phyloP scores from a whole-genome alignment of 192 early-diverging fungal species.

The Entophlyctis helioformis region DNA sequence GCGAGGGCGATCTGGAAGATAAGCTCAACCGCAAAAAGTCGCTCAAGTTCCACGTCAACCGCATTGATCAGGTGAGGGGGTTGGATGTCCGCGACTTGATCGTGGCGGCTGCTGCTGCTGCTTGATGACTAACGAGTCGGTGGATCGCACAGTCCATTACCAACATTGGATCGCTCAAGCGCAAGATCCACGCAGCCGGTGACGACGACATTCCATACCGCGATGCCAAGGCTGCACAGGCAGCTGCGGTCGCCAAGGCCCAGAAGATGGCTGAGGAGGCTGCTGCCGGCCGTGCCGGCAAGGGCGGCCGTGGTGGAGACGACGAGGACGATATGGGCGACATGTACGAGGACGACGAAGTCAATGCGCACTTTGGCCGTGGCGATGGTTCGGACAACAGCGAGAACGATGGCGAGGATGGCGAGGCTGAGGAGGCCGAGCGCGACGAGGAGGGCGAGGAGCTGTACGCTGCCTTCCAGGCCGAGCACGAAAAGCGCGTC shows the following conservation, averaged over 20 bases:
- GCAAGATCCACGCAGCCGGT: conserved; percentile 19
- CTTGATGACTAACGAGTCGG: no score
- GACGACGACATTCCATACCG: conserved; percentile 77
- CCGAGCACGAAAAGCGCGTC: no score
- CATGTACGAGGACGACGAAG: conserved; percentile 19
- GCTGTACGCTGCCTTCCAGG: no score
- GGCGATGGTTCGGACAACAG: no score
- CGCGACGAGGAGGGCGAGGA: conserved; percentile 22
- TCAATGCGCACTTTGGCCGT: no score
- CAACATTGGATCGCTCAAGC: no score
- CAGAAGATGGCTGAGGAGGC: not conserved
- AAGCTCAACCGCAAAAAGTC: conserved; percentile 54
- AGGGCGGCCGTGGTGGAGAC: conserved; percentile 3
- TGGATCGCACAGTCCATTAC: no score
- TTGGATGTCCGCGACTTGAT: no score
- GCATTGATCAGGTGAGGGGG: conserved; percentile 55
- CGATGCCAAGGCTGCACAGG: conserved; percentile 17
- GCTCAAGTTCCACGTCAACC: conserved; percentile 45
- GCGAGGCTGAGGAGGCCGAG: no score
- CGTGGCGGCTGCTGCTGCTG: no score
- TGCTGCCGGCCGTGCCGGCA: not conserved
- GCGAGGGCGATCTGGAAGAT: conserved; percentile 69
- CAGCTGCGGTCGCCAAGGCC: not conserved
- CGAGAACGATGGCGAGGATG: no score
- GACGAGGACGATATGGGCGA: conserved; percentile 31